phyloP scores from a whole-genome alignment of 495 filamentous ascomycete genomes.

The Aspergillus nidulans region DNA sequence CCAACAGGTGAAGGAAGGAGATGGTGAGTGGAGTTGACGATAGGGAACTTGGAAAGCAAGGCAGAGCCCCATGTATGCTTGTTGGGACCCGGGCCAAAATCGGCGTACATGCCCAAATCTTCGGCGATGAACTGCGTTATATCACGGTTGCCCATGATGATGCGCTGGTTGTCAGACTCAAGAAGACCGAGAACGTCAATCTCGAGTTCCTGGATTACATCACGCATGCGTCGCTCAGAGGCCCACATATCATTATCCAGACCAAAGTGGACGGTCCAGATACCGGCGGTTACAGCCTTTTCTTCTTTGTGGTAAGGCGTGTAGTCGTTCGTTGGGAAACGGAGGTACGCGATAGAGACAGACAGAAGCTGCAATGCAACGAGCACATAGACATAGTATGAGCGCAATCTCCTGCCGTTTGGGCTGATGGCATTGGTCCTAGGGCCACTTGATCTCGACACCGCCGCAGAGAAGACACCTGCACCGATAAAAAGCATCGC shows the following conservation, averaged over 20 bases:
- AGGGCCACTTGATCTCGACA: slow-evolving; percentile 42
- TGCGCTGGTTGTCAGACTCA: slow-evolving; percentile 90
- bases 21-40: slow-evolving; percentile 94
- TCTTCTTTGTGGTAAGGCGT: slow-evolving; percentile 82
- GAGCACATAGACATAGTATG: slow-evolving; percentile 73
- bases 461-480: slow-evolving; percentile 74
- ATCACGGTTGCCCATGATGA: slow-evolving; percentile 99
- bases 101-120: slow-evolving; percentile 96
- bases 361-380: slow-evolving; percentile 72
- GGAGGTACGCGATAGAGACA: slow-evolving; percentile 77
- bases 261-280: slow-evolving; percentile 99
- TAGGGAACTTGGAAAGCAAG: slow-evolving; percentile 94
- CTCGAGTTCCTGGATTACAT: slow-evolving; percentile 88
- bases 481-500: slow-evolving; percentile 82
- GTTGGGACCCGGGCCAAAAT: slow-evolving; percentile 96
- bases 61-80: slow-evolving; percentile 98
- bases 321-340: slow-evolving; percentile 92
- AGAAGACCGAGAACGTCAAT: slow-evolving; percentile 92
- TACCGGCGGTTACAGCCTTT: slow-evolving; percentile 83
- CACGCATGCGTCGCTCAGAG: slow-evolving; percentile 87
- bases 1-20: slow-evolving; percentile 89
- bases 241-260: slow-evolving; percentile 99
- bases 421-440: slow-evolving; percentile 50
- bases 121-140: slow-evolving; percentile 93
- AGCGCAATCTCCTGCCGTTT: slow-evolving; percentile 50